A percentile compares a stretch with the other conserved stretches of the same genome.
Conservation (phyloP, 2,329 filamentous ascomycete species). For the Fusarium proliferatum region DNA sequence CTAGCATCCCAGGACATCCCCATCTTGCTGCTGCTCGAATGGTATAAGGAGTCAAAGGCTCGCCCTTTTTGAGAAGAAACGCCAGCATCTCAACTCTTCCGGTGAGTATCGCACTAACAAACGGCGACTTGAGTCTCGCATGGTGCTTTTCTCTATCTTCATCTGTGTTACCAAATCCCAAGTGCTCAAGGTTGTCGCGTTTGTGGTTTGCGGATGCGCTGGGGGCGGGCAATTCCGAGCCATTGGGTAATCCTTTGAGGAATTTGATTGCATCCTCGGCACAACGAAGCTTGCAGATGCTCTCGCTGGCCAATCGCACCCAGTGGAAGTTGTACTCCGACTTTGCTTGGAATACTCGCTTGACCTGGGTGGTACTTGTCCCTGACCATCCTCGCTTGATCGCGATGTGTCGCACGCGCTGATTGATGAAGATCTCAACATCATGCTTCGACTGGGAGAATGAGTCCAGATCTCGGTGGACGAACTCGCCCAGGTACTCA, state of each 20-base stretch:
- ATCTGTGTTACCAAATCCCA: slow-evolving; percentile 22
- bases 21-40: slow-evolving; percentile 25
- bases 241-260: slow-evolving; percentile 36
- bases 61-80: slow-evolving; percentile 25
- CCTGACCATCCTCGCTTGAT: slow-evolving; percentile 30
- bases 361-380: slow-evolving; percentile 25
- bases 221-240: slow-evolving; percentile 8
- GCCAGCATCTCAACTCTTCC: slow-evolving; percentile 27
- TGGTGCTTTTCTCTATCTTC: slow-evolving; percentile 29
- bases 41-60: slow-evolving; percentile 16
- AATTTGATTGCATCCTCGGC: slow-evolving; percentile 36
- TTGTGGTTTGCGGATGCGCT: slow-evolving; percentile 1
- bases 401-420: slow-evolving; percentile 24
- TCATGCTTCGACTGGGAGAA: slow-evolving; percentile 33
- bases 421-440: slow-evolving; percentile 33
- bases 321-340: slow-evolving; percentile 42
- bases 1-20: slow-evolving; percentile 16
- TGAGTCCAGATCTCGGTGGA: slow-evolving; percentile 36
- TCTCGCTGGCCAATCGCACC: slow-evolving; percentile 39
- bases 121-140: slow-evolving; percentile 21
- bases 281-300: slow-evolving; percentile 28
- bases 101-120: slow-evolving; percentile 22
- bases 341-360: slow-evolving; percentile 32
- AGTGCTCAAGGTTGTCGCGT: slow-evolving; percentile 6
- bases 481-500: slow-evolving; percentile 27